These are phyloP conservation scores for Linaria vulgaris DNA, from an alignment of 257 asterid genomes.

Conservation along the genomic window DNA sequence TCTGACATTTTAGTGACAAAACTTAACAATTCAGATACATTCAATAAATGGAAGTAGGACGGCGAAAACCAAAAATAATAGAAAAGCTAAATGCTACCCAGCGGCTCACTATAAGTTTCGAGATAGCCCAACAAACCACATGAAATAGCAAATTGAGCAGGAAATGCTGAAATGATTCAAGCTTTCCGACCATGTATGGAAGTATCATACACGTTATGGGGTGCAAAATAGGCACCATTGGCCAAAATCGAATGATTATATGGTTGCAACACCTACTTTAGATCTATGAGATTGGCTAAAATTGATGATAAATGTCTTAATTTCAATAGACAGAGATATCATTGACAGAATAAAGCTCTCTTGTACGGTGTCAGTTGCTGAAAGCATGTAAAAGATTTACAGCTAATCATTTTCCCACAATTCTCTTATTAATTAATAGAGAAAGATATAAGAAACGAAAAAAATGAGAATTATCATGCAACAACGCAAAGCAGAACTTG, in stretches of 20 bases:
- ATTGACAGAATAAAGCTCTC: neutral
- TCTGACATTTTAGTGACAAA: too few relatives aligned
- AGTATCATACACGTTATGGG: neutral
- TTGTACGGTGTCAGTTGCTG: conserved; percentile 9
- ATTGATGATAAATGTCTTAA: neutral
- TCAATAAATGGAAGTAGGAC: neutral
- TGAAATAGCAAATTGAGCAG: neutral
- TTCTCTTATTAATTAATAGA: too few relatives aligned
- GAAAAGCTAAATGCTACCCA: conserved; percentile 16
- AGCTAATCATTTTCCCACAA: neutral
- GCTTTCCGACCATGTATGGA: conserved; percentile 6
- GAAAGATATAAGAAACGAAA: too few relatives aligned
- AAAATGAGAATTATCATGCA: conserved; percentile 6
- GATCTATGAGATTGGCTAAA: conserved; percentile 5
- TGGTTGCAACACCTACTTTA: neutral
- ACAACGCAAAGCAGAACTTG: neutral
- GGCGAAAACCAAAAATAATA: neutral
- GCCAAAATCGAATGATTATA: neutral
- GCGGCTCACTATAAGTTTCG: conserved; percentile 9
- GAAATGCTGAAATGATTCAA: conserved; percentile 13
- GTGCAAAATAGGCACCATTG: neutral
- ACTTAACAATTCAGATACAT: neutral
- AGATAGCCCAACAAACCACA: neutral
- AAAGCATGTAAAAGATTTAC: neutral
- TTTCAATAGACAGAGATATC: conserved; percentile 1